phyloP scores from a whole-genome alignment of 2,329 filamentous ascomycete genomes.

The Trichoderma aggressivum region DNA sequence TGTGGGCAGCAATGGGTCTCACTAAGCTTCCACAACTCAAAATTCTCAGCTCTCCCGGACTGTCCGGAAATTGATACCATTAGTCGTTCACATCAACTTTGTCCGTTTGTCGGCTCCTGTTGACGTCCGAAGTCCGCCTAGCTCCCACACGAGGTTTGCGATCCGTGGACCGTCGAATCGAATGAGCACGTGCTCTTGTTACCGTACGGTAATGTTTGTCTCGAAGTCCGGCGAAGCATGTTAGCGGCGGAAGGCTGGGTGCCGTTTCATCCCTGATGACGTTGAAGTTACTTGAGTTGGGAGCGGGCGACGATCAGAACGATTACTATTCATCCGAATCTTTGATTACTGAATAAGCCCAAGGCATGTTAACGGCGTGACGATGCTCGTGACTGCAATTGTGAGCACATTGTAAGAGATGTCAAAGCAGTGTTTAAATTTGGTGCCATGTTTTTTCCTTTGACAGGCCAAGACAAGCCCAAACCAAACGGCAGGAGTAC shows the following conservation, averaged over 20 bases:
- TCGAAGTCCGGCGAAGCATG: background rate
- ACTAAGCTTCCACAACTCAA: background rate
- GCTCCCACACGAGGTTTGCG: background rate
- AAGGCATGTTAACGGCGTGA: background rate
- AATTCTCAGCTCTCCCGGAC: background rate
- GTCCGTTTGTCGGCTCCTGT: background rate
- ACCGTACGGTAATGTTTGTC: background rate
- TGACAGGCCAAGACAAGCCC: background rate
- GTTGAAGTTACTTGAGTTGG: background rate
- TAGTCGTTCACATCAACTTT: background rate
- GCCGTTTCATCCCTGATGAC: background rate
- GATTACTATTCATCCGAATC: background rate
- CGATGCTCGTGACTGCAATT: background rate
- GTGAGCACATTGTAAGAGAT: background rate
- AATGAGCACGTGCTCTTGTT: background rate
- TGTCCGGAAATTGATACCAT: slow-evolving; percentile 10
- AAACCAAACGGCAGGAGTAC: background rate
- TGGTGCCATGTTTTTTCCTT: background rate
- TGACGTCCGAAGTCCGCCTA: slow-evolving; percentile 2
- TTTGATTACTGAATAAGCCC: background rate
- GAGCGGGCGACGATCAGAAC: background rate
- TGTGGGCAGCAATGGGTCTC: background rate
- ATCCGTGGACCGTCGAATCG: background rate
- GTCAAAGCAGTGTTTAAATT: background rate
- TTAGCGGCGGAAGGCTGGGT: background rate